Evolutionary conservation across 352 stramenopile species (phyloP).

Genomic region (Pythium dissimile): DNA sequence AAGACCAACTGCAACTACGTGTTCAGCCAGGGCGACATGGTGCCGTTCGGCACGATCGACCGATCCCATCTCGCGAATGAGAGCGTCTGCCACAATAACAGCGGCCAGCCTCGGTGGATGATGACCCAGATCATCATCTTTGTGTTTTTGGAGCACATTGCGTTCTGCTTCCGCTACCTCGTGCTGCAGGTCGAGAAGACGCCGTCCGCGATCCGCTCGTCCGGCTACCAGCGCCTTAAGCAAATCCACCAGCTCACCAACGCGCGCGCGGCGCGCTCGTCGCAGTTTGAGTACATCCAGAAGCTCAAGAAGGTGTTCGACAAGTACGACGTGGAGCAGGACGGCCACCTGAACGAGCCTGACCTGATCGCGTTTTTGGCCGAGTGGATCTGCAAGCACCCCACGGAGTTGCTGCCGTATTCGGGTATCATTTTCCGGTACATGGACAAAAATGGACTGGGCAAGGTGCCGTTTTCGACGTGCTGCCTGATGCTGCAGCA

Average conservation of each 20-base stretch:
- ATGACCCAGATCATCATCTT: slow-evolving; percentile 85
- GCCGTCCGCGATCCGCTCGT: slow-evolving; percentile 66
- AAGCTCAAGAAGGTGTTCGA: slow-evolving; percentile 79
- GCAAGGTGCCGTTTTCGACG: slow-evolving; percentile 76
- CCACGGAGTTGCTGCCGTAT: slow-evolving; percentile 70
- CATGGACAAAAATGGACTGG: slow-evolving; percentile 85
- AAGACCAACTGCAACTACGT: slow-evolving; percentile 70
- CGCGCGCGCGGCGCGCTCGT: slow-evolving; percentile 45
- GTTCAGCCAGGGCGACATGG: slow-evolving; percentile 65
- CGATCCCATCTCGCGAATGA: slow-evolving; percentile 27
- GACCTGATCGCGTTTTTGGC: slow-evolving; percentile 74
- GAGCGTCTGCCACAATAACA: slow-evolving; percentile 41
- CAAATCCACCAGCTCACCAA: slow-evolving; percentile 75
- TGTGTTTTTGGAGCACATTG: slow-evolving; percentile 76
- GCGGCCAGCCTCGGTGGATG: slow-evolving; percentile 38
- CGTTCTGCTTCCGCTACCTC: slow-evolving; percentile 82
- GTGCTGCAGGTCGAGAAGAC: slow-evolving; percentile 78
- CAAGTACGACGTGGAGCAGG: slow-evolving; percentile 62
- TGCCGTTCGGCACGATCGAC: slow-evolving; percentile 67
- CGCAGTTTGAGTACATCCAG: slow-evolving; percentile 83
- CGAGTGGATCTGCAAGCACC: slow-evolving; percentile 83
- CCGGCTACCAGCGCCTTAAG: slow-evolving; percentile 72
- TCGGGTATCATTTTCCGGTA: slow-evolving; percentile 84
- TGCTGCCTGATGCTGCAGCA: slow-evolving; percentile 87
- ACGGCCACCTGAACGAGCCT: slow-evolving; percentile 62